Percentiles rank a stretch among this genome's conserved stretches.
Conservation (phyloP, 192 early-diverging fungal species). For the Backusella morwellensis region DNA sequence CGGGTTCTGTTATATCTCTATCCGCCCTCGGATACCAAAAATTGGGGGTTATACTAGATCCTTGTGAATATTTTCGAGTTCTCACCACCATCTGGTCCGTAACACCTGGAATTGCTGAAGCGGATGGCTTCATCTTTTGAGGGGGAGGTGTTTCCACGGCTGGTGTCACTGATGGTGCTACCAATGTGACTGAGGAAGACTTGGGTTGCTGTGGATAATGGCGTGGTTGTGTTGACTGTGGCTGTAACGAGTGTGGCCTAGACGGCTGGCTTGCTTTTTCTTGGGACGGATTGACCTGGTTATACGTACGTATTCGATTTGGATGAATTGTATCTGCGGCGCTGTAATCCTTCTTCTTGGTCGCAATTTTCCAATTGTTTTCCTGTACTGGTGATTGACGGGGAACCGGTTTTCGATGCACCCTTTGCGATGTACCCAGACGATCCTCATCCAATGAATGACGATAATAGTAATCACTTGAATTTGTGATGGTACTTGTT, state of each 20-base stretch:
- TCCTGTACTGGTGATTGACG: background rate
- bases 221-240: background rate
- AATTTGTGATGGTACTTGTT: background rate
- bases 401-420: slow-evolving; percentile 8
- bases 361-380: background rate
- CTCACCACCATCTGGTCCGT: background rate
- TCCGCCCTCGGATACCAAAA: slow-evolving; percentile 34
- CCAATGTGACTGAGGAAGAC: background rate
- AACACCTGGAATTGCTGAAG: background rate
- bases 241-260: background rate
- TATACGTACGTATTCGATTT: background rate
- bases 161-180: background rate
- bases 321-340: background rate
- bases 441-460: background rate
- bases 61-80: background rate
- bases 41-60: background rate
- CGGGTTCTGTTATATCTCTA: slow-evolving; percentile 3
- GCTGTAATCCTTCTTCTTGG: background rate
- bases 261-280: background rate
- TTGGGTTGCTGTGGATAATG: background rate
- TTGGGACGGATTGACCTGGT: background rate
- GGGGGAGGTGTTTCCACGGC: background rate
- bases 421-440: background rate
- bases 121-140: background rate
- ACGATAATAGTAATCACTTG: background rate